A percentile compares a stretch with the other conserved stretches of the same genome.
Evolutionary conservation across 1,139 yeast species (phyloP).

Genomic region (Sugiyamaella pinicola): DNA sequence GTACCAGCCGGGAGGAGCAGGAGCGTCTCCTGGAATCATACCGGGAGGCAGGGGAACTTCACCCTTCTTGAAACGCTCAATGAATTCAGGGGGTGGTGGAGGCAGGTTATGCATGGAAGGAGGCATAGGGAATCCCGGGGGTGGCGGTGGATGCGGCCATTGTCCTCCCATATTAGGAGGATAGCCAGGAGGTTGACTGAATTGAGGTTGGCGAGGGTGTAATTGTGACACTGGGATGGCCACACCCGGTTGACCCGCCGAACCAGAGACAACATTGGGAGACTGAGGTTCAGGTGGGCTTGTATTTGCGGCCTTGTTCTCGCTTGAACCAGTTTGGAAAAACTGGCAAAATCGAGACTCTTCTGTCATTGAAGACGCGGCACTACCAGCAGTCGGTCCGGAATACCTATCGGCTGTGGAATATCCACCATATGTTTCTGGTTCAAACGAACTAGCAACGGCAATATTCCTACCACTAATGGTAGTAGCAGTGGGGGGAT

Average conservation of each 20-base stretch:
- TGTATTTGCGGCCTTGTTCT: background rate
- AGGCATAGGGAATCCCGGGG: slow-evolving; percentile 18
- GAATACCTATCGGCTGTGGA: too few relatives aligned
- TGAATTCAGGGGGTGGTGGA: slow-evolving; percentile 25
- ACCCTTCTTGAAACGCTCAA: slow-evolving; percentile 23
- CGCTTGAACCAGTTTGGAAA: slow-evolving; percentile 7
- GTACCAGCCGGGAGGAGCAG: slow-evolving; percentile 20
- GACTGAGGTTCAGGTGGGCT: background rate
- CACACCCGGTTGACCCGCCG: background rate
- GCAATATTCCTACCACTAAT: slow-evolving; percentile 3
- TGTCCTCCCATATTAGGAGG: slow-evolving; percentile 17
- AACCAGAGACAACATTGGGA: background rate
- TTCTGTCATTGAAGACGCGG: slow-evolving; percentile 15
- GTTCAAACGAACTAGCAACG: background rate
- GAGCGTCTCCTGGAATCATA: slow-evolving; percentile 12
- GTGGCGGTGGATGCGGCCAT: slow-evolving; percentile 22
- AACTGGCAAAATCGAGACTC: slow-evolving; percentile 18
- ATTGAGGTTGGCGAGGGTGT: slow-evolving; percentile 9
- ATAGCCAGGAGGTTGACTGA: slow-evolving; percentile 16
- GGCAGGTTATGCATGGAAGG: slow-evolving; percentile 17
- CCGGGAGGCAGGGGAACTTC: slow-evolving; percentile 24
- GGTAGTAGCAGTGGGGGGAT: background rate
- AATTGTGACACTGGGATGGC: slow-evolving; percentile 3
- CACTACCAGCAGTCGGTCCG: slow-evolving; percentile 9
- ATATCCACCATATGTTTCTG: slow-evolving; percentile 13